A percentile compares a stretch with the other conserved stretches of the same genome.
These are phyloP conservation scores for Fusarium nematophilum DNA, from an alignment of 2,329 filamentous ascomycete species.

Conservation along the genomic window DNA sequence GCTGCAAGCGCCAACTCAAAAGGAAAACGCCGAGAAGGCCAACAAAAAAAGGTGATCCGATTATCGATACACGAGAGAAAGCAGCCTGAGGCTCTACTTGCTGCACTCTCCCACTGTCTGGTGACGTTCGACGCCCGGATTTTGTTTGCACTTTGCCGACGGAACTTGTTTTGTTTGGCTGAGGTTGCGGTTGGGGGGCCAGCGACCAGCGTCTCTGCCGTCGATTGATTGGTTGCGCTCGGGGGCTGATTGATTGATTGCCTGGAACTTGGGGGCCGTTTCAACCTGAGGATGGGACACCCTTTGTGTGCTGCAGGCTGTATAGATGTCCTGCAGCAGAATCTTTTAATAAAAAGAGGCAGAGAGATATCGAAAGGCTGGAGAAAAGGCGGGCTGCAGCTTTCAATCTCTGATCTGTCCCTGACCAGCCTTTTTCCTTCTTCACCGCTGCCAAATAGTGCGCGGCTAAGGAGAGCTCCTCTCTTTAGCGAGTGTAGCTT, in stretches of 20 bases:
- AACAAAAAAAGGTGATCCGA: background rate
- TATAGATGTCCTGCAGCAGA: background rate
- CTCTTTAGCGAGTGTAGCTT: conserved; percentile 18
- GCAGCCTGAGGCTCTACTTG: conserved; percentile 30
- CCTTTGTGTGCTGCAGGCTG: background rate
- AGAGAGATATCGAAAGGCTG: background rate
- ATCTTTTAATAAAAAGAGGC: too few relatives aligned
- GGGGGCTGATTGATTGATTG: conserved; percentile 9
- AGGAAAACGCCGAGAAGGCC: conserved; percentile 12
- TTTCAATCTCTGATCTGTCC: background rate
- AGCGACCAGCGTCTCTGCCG: conserved; percentile 24
- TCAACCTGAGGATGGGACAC: background rate
- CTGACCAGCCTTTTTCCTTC: conserved; percentile 3
- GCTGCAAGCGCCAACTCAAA: conserved; percentile 30
- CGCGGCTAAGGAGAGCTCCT: conserved; percentile 15
- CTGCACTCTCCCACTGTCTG: conserved; percentile 4
- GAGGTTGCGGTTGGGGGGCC: conserved; percentile 33
- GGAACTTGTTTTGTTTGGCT: conserved; percentile 27
- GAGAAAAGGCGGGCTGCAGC: background rate
- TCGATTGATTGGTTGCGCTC: conserved; percentile 20
- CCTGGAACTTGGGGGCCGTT: conserved; percentile 6
- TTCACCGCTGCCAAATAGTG: conserved; percentile 17
- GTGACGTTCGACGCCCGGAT: conserved; percentile 16
- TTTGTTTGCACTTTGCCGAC: too few relatives aligned
- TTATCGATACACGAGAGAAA: background rate